A percentile compares a stretch with the other conserved stretches of the same genome.
Conservation (phyloP, 305 asterid genomes). For the Stenogyne calaminthoides region DNA sequence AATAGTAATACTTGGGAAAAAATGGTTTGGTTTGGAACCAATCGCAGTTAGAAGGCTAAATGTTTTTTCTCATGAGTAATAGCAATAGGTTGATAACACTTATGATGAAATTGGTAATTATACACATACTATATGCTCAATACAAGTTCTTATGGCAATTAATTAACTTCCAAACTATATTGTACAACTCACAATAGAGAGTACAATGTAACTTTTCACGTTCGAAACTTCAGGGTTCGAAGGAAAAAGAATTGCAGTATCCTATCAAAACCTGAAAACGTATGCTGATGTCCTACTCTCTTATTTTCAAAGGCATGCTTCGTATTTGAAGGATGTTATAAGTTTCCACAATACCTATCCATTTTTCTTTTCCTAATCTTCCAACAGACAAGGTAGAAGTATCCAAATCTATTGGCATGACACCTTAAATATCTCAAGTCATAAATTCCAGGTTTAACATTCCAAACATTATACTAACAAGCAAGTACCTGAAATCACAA, state of each 20-base stretch:
- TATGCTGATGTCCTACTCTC: neutral
- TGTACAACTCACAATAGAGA: neutral
- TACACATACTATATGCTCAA: neutral
- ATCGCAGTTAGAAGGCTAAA: neutral
- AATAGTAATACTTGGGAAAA: neutral
- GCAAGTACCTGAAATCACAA: neutral
- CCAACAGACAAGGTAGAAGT: neutral
- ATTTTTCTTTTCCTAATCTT: neutral
- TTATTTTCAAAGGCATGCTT: neutral
- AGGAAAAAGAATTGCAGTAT: neutral
- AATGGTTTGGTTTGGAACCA: neutral
- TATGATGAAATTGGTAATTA: neutral
- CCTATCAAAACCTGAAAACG: neutral
- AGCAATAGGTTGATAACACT: constrained; percentile 1
- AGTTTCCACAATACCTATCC: neutral
- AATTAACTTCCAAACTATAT: neutral
- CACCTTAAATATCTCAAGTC: neutral
- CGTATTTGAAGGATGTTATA: neutral
- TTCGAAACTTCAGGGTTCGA: neutral
- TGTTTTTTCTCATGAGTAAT: constrained; percentile 1
- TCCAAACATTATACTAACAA: neutral
- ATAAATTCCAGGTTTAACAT: neutral
- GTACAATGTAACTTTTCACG: neutral
- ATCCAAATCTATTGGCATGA: too few species aligned
- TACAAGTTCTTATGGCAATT: neutral